phyloP scores from a whole-genome alignment of 352 stramenopile species.

The Pythium sp. region DNA sequence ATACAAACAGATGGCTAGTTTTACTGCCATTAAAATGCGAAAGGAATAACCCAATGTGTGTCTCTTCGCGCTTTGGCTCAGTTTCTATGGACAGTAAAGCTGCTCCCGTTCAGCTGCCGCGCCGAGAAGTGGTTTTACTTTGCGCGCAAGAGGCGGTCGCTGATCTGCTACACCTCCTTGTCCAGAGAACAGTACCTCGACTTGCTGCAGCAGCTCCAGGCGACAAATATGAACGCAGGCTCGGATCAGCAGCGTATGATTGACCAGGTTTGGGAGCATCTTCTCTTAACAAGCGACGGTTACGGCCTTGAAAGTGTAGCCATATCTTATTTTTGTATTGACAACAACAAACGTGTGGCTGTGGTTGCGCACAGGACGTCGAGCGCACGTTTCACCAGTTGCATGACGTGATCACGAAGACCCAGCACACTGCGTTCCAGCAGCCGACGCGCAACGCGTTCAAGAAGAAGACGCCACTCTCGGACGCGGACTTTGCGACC shows the following conservation, averaged over 20 bases:
- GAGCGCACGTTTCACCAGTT: slow-evolving; percentile 47
- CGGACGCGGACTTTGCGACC: slow-evolving; percentile 26
- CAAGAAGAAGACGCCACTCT: slow-evolving; percentile 27
- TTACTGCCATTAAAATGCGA: neutral
- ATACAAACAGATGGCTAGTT: neutral
- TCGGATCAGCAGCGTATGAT: slow-evolving; percentile 40
- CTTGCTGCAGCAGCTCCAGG: slow-evolving; percentile 23
- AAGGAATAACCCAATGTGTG: neutral
- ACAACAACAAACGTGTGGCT: neutral
- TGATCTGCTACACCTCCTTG: slow-evolving; percentile 28
- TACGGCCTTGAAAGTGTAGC: neutral
- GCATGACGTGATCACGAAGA: slow-evolving; percentile 13
- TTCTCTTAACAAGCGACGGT: neutral
- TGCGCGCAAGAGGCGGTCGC: slow-evolving; percentile 32
- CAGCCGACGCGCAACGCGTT: slow-evolving; percentile 11
- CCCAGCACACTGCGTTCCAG: slow-evolving; percentile 6
- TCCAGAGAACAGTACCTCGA: slow-evolving; percentile 34
- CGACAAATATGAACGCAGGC: slow-evolving; percentile 14
- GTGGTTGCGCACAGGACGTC: slow-evolving; percentile 29
- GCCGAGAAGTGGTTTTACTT: slow-evolving; percentile 53
- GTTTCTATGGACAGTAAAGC: slow-evolving; percentile 45
- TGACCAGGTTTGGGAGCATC: slow-evolving; percentile 21
- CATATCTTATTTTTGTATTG: neutral
- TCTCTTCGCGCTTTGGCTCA: slow-evolving; percentile 5
- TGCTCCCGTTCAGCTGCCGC: slow-evolving; percentile 42